A percentile compares a stretch with the other conserved stretches of the same genome.
Conservation (phyloP, 2,329 filamentous ascomycete species). For the Cladosporium sp. region DNA sequence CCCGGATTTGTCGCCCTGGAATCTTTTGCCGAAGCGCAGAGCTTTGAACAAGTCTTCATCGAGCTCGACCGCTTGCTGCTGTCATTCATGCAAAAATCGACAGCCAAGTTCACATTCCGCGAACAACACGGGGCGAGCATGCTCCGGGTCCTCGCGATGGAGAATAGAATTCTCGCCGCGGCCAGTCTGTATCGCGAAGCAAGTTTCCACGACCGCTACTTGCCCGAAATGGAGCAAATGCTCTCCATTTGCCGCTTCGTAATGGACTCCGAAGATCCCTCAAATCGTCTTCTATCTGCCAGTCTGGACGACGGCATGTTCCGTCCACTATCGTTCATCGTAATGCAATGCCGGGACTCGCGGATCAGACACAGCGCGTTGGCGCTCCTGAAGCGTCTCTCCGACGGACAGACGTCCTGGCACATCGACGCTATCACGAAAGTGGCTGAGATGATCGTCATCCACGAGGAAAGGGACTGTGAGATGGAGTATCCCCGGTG, state of each 20-base stretch:
- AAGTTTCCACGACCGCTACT: conserved; percentile 31
- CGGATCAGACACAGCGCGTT: conserved; percentile 33
- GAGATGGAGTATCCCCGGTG: conserved; percentile 27
- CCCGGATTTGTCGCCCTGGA: conserved; percentile 34
- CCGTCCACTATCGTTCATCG: conserved; percentile 34
- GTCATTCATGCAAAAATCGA: conserved; percentile 36
- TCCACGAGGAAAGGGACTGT: conserved; percentile 31
- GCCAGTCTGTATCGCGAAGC: conserved; percentile 34
- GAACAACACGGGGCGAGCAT: conserved; percentile 37
- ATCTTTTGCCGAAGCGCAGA: conserved; percentile 31
- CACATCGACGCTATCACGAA: conserved; percentile 34
- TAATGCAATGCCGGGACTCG: conserved; percentile 35
- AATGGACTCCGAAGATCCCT: conserved; percentile 33
- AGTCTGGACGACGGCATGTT: conserved; percentile 37
- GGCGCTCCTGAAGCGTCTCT: conserved; percentile 29
- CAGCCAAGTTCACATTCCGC: conserved; percentile 29
- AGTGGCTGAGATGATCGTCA: conserved; percentile 29
- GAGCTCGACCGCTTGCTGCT: conserved; percentile 33
- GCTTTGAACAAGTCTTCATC: conserved; percentile 31
- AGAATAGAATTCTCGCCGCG: conserved; percentile 34
- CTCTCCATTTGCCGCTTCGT: conserved; percentile 35
- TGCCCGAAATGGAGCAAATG: conserved; percentile 36
- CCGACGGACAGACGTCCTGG: conserved; percentile 31
- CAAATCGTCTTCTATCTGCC: conserved; percentile 33
- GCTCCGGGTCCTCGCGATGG: conserved; percentile 34